These are phyloP conservation scores for Apiotrichum gracile DNA, from an alignment of 1,284 basidiomycete species.

Conservation along the genomic window DNA sequence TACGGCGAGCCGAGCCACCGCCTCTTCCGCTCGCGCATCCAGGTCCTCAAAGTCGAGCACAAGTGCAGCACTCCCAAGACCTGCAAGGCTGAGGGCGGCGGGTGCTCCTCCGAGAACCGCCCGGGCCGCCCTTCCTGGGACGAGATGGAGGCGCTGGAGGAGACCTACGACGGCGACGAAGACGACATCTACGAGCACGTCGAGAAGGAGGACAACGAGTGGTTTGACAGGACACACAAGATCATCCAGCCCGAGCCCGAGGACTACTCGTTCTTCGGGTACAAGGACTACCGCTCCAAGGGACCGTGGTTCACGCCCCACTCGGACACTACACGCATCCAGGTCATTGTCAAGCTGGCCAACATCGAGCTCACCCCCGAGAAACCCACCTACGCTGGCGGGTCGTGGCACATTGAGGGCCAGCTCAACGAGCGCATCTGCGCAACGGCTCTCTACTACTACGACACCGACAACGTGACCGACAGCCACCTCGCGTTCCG, in stretches of 20 bases:
- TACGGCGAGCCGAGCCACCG: background rate
- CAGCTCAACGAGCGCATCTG: conserved; percentile 3
- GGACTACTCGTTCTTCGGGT: conserved; percentile 5
- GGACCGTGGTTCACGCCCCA: background rate
- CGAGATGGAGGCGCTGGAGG: background rate
- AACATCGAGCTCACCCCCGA: conserved; percentile 9
- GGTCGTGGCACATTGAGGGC: conserved; percentile 4
- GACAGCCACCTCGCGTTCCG: background rate
- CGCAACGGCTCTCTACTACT: conserved; percentile 6
- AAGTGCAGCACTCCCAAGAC: conserved; percentile 1
- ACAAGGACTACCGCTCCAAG: background rate
- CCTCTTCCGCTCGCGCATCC: background rate
- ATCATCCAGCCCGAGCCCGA: conserved; percentile 6
- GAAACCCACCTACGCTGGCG: conserved; percentile 1
- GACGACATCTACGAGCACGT: background rate
- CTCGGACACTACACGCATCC: background rate
- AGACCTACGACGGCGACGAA: background rate
- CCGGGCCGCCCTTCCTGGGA: background rate
- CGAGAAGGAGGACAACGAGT: background rate
- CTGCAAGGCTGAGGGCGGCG: background rate
- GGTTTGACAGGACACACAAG: conserved; percentile 9
- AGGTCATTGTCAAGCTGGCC: conserved; percentile 7
- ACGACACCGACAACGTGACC: conserved; percentile 2
- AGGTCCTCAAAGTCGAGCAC: background rate
- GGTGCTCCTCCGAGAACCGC: background rate